Evolutionary conservation across 2,329 filamentous ascomycete genomes (phyloP).

Genomic region (Scleromitrula shiraiana): DNA sequence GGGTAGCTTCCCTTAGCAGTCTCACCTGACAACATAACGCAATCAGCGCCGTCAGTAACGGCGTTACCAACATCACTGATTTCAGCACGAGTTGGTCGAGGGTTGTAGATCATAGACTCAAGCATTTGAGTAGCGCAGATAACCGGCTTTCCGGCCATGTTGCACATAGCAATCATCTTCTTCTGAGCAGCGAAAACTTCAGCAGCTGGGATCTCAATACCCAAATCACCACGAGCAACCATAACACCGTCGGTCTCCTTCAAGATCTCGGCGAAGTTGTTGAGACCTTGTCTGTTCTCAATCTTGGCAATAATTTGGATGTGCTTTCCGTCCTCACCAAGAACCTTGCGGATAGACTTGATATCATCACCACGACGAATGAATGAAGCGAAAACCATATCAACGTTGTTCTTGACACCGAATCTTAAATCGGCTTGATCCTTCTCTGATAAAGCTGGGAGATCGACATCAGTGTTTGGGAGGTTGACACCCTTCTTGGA

Average conservation of each 20-base stretch:
- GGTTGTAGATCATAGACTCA: slow-evolving; percentile 99
- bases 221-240: slow-evolving; percentile 96
- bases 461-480: slow-evolving; percentile 96
- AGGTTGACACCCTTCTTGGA: slow-evolving; percentile 99
- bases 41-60: slow-evolving; percentile 95
- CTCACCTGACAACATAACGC: slow-evolving; percentile 99
- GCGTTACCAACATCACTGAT: slow-evolving; percentile 98
- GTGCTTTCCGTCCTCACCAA: slow-evolving; percentile 85
- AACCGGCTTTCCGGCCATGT: slow-evolving; percentile 96
- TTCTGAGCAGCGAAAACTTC: slow-evolving; percentile 99
- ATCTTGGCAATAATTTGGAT: slow-evolving; percentile 99
- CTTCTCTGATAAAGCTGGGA: slow-evolving; percentile 95
- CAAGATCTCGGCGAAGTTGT: slow-evolving; percentile 98
- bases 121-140: slow-evolving; percentile 99
- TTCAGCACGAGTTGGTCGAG: slow-evolving; percentile 93
- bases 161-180: slow-evolving; percentile 99
- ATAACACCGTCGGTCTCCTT: slow-evolving; percentile 97
- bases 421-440: slow-evolving; percentile 91
- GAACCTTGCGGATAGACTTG: slow-evolving; percentile 79
- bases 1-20: slow-evolving; percentile 98
- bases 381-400: slow-evolving; percentile 99
- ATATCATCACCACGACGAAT: slow-evolving; percentile 94
- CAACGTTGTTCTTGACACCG: slow-evolving; percentile 96
- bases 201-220: slow-evolving; percentile 96
- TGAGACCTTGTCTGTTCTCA: slow-evolving; percentile 98